A percentile compares a stretch with the other conserved stretches of the same genome.
Evolutionary conservation across 148 eudicot genomes (phyloP).

Genomic region (Linanthus parryae): DNA sequence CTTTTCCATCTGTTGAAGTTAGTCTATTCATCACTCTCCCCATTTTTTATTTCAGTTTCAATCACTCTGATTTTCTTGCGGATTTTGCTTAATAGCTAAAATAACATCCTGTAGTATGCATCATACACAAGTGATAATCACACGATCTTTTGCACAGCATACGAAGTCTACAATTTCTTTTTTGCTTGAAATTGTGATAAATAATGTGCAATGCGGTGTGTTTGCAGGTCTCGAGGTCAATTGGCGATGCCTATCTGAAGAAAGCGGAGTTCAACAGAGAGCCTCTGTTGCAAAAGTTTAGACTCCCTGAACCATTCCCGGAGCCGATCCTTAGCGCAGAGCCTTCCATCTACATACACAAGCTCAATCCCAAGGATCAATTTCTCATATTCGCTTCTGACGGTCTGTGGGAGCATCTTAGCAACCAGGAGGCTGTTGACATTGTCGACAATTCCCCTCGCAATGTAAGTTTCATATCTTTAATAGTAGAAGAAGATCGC

Average conservation of each 20-base stretch:
- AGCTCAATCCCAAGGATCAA: conserved; percentile 54
- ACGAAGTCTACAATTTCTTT: too few relatives aligned
- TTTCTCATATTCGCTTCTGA: conserved; percentile 84
- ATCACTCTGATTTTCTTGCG: too few relatives aligned
- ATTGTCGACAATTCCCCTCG: conserved; percentile 50
- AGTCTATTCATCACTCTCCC: too few relatives aligned
- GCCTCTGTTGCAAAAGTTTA: conserved; percentile 59
- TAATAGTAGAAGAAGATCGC: too few relatives aligned
- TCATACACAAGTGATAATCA: too few relatives aligned
- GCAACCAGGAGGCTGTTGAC: conserved; percentile 74
- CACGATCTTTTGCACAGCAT: too few relatives aligned
- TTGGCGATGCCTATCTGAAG: conserved; percentile 88
- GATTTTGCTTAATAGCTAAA: too few relatives aligned
- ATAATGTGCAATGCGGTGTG: too few relatives aligned
- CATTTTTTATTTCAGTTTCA: too few relatives aligned
- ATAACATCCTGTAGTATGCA: too few relatives aligned
- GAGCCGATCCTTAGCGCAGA: conserved; percentile 65
- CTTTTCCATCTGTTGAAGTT: too few relatives aligned
- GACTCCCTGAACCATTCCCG: conserved; percentile 41
- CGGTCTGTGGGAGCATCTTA: conserved; percentile 92
- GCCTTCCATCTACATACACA: conserved; percentile 54
- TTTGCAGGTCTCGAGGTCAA: conserved; percentile 68
- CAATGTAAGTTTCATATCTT: conserved; percentile 37
- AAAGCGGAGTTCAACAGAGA: conserved; percentile 66
- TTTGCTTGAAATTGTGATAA: too few relatives aligned